Evolutionary conservation across 495 filamentous ascomycete genomes (phyloP), one percentile per base, ranked within the genome.

Genomic region (Penicillium bialowiezense): DNA sequence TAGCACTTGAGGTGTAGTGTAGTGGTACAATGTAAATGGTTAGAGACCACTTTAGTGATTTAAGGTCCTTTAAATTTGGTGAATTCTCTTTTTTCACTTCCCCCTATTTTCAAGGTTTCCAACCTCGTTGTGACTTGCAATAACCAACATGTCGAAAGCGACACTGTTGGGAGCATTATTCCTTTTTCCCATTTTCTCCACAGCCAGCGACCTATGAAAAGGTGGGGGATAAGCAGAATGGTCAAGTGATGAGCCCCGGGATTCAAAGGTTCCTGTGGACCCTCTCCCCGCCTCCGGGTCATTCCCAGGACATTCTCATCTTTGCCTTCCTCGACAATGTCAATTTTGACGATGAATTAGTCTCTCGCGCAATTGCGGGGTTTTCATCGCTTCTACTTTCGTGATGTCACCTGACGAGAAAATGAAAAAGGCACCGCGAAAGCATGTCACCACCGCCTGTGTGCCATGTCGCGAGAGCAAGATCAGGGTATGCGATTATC

Each of bases 381-480:
- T 36, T 41, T 12, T 18, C 40, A 12, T 32, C 35, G 37, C 23
- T 29, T 26, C 23, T 26, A 3, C 4, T 26, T 29, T 24, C 24
- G 12, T 12, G n/a, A 69, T 67, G 62, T 62, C 63, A 47, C 51
- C 65, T 18, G 62, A 64, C 26, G 64, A 65, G 51, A 69, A 64
- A 59, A 48, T 56, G 31, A 73, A 71, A 45, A 64, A 62, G 53
- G 55, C 62, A 7, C 70, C 66, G 12, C 67, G 68, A 21, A 75
- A 68, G 39, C 73, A 77, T 58, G 67, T 77, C 41, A 77, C 73
- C 0, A 77, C 73, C 1, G 73, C 73, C 12, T 77, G 73, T 51
- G 71, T 73, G 15, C 71, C 72, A 15, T 77, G 73, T 56, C 71
- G 73, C 9, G 73, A 77, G 58, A 77, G 73, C 39, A 77, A 77